phyloP scores from a whole-genome alignment of 1,284 basidiomycete species.

The Malassezia restricta region DNA sequence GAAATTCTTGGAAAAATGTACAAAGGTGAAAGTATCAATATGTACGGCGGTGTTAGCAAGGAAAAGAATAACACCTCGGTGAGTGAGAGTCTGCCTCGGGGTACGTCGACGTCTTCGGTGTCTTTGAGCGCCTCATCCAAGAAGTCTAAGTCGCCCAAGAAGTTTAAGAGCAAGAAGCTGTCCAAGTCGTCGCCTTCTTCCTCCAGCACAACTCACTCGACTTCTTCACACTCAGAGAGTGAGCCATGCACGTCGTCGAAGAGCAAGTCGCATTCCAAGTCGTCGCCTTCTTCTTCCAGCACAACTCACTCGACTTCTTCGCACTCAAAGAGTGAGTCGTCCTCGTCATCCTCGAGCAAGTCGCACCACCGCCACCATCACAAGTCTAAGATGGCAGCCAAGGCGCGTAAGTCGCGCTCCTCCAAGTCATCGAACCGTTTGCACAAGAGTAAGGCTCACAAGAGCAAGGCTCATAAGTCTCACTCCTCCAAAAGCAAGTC shows the following conservation, averaged over 20 bases:
- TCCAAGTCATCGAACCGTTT: too few species aligned
- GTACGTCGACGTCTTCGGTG: background rate
- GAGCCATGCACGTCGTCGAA: background rate
- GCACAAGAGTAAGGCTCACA: too few species aligned
- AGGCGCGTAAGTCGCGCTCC: too few species aligned
- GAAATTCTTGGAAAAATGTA: conserved; percentile 1
- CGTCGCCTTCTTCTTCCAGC: background rate
- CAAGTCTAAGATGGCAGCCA: too few species aligned
- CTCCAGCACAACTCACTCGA: background rate
- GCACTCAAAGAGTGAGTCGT: background rate
- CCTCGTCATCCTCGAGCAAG: background rate
- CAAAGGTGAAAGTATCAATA: background rate
- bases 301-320: background rate
- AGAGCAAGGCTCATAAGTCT: too few species aligned
- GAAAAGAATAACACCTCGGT: background rate
- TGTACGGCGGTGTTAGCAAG: background rate
- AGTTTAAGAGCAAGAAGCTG: background rate
- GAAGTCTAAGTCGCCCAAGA: background rate
- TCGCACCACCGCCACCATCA: too few species aligned
- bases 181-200: background rate
- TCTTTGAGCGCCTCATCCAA: background rate
- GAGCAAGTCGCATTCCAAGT: background rate
- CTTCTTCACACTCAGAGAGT: background rate
- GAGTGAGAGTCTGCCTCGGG: background rate
- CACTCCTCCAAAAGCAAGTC: too few species aligned